A percentile compares a stretch with the other conserved stretches of the same genome.
phyloP scores from a whole-genome alignment of 345 rosid species.

The Citrus inodora region DNA sequence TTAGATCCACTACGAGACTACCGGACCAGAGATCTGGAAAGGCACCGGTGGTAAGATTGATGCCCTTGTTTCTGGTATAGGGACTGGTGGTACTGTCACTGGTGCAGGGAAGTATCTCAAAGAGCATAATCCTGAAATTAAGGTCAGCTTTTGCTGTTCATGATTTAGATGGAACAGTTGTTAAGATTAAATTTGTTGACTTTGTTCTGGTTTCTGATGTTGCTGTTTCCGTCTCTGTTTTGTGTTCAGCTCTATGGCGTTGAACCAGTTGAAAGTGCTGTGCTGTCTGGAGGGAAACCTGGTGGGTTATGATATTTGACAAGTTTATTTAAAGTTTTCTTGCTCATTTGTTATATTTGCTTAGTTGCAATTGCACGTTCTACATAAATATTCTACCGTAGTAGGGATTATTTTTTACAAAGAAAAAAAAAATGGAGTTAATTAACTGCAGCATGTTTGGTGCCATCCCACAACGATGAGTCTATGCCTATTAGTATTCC shows the following conservation, averaged over 20 bases:
- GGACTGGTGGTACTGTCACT: conserved; percentile 67
- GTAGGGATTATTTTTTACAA: no score
- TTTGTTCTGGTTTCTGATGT: not conserved
- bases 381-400: not conserved
- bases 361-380: not conserved
- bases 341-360: not conserved
- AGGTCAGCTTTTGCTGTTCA: conserved; percentile 34
- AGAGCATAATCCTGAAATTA: conserved; percentile 63
- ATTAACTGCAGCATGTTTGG: not conserved
- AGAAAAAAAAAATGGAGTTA: not conserved
- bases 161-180: not conserved
- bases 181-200: not conserved
- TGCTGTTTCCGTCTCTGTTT: not conserved
- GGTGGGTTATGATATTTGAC: conserved; percentile 28
- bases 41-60: conserved; percentile 58
- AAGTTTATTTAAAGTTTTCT: not conserved
- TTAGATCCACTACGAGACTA: conserved; percentile 65
- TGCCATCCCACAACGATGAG: not conserved
- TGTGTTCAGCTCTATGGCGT: conserved; percentile 47
- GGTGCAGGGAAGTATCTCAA: conserved; percentile 59
- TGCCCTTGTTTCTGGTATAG: conserved; percentile 60
- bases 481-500: not conserved
- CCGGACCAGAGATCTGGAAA: conserved; percentile 69
- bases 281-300: conserved; percentile 52
- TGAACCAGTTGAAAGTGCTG: conserved; percentile 56